Conservation (phyloP, 2,329 filamentous ascomycete species). For the Ascomycota sp. region DNA sequence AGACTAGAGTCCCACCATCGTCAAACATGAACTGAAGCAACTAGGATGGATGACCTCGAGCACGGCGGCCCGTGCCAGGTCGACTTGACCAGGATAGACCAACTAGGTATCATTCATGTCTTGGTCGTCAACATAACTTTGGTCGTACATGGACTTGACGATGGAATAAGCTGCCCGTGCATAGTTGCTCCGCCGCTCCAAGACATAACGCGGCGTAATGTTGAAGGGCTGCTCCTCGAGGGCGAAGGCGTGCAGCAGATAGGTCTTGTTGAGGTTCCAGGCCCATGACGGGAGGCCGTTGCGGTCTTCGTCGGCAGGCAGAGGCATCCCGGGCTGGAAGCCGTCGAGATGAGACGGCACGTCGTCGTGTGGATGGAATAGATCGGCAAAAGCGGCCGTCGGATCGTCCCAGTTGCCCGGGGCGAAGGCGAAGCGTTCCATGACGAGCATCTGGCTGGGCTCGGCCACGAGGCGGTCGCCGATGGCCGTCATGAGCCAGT, state of each 20-base stretch:
- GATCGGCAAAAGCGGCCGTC: conserved; percentile 1
- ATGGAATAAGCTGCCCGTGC: conserved; percentile 6
- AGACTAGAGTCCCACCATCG: too few relatives aligned
- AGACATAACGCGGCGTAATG: conserved; percentile 6
- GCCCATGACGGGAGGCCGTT: conserved; percentile 3
- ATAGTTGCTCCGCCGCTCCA: conserved; percentile 8
- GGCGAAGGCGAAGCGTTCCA: conserved; percentile 7
- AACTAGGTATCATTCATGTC: not conserved
- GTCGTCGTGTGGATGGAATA: conserved; percentile 5
- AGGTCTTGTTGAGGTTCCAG: conserved; percentile 5
- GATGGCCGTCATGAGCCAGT: conserved; percentile 7
- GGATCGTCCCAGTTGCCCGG: conserved; percentile 5
- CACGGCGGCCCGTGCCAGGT: too few relatives aligned
- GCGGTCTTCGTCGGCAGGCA: not conserved
- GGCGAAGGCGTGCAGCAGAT: conserved; percentile 7
- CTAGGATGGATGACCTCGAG: too few relatives aligned
- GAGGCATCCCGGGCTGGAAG: too few relatives aligned
- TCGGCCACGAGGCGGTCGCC: conserved; percentile 24
- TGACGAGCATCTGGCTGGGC: conserved; percentile 7
- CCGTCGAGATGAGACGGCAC: not conserved
- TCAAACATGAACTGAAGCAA: too few relatives aligned
- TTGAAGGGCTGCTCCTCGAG: conserved; percentile 1
- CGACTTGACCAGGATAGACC: too few relatives aligned
- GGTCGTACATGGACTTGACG: conserved; percentile 4
- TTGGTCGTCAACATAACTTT: conserved; percentile 1